Evolutionary conservation across 1,139 yeast genomes (phyloP), one percentile per base, ranked within the genome.

Genomic region (Sugiyamaella xylanicola): DNA sequence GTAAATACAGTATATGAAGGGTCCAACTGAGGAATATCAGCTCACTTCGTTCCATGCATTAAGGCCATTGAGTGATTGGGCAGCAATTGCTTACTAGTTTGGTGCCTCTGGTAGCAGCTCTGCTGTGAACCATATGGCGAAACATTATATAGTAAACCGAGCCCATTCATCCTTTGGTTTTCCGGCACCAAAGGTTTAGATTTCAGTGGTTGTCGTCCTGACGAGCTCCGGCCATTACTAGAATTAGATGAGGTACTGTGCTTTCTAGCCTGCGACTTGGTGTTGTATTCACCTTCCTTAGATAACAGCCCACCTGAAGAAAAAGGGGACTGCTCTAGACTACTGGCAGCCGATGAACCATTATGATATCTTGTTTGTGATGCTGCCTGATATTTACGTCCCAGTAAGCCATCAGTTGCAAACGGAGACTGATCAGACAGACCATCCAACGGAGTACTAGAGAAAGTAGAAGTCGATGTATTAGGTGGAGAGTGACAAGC

Each of bases 1-100:
- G 29, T 5, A 25, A 5, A 25, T 25, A n/a, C n/a, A n/a, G n/a
- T n/a, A n/a, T n/a, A n/a, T n/a, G n/a, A n/a, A n/a, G n/a, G n/a
- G n/a, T n/a, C n/a, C n/a, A n/a, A n/a, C n/a, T n/a, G n/a, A n/a
- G n/a, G n/a, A 25, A 25, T 25, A 25, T 25, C 29, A 15, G 16
- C 16, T 37, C 36, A 51, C 40, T 46, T 44, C 17, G 45, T 36
- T 29, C 40, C 45, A 13, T 45, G 44, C 42, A 44, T 37, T 27
- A 51, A 25, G 5, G 54, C 54, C 54, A 51, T 44, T 37, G 54
- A 51, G 39, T 51, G 54, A 20, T 43, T 51, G 3, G 54, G 50
- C 15, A 50, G 20, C 19, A 22, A 19, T 13, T 39, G 52, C 15
- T 21, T 17, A 15, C 16, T 32, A 17, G 40, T 32, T 8, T 29